Conservation (phyloP, 2,329 filamentous ascomycete species). For the Stemphylium vesicarium region DNA sequence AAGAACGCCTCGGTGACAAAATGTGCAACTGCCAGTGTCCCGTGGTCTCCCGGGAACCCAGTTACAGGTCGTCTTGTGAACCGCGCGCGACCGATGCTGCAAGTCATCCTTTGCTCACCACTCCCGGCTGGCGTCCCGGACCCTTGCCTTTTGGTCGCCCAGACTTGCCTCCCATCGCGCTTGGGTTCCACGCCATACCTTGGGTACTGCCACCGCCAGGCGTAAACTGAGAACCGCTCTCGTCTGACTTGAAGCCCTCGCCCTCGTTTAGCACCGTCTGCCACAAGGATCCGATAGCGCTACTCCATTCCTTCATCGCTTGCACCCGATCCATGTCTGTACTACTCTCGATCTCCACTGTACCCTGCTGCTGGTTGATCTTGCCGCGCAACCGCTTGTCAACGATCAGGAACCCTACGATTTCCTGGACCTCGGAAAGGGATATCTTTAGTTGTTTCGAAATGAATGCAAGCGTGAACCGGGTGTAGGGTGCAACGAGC, state of each 20-base stretch:
- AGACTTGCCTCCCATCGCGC: conserved; percentile 37
- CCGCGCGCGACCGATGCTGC: conserved; percentile 40
- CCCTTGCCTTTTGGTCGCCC: conserved; percentile 49
- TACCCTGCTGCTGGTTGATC: conserved; percentile 87
- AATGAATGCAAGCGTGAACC: conserved; percentile 88
- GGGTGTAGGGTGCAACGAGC: conserved; percentile 91
- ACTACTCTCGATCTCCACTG: conserved; percentile 77
- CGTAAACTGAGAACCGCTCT: conserved; percentile 48
- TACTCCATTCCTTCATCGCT: conserved; percentile 75
- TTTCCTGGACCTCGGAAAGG: conserved; percentile 87
- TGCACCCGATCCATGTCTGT: conserved; percentile 76
- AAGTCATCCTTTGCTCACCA: conserved; percentile 50
- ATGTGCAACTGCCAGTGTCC: conserved; percentile 38
- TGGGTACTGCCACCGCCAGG: conserved; percentile 36
- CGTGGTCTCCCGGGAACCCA: conserved; percentile 38
- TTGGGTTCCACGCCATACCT: conserved; percentile 37
- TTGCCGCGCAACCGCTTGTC: conserved; percentile 85
- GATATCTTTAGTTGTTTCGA: conserved; percentile 87
- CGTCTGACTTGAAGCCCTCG: conserved; percentile 69
- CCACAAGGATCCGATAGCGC: conserved; percentile 73
- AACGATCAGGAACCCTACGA: conserved; percentile 91
- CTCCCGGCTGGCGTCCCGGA: conserved; percentile 44
- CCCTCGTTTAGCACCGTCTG: conserved; percentile 75
- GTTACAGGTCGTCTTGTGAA: conserved; percentile 42
- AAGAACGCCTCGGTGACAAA: conserved; percentile 39